phyloP scores from a whole-genome alignment of 257 asterid genomes.

The Osmanthus fragrans region DNA sequence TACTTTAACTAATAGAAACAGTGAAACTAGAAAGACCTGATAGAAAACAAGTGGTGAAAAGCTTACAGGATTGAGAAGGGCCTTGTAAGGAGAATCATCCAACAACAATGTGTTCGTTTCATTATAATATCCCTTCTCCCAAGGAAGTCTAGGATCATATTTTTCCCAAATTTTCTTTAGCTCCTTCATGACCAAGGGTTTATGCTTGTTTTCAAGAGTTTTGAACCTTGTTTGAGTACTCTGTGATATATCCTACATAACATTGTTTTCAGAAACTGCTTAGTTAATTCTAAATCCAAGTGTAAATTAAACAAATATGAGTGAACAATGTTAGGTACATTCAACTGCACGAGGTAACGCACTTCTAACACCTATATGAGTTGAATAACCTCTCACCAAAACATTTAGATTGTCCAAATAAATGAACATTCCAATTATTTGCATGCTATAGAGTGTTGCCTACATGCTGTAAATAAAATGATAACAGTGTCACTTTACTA shows the following conservation, averaged over 20 bases:
- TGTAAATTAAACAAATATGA: neutral
- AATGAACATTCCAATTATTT: neutral
- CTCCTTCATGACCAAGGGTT: conserved; percentile 89
- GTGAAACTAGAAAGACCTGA: neutral
- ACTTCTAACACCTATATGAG: conserved; percentile 1
- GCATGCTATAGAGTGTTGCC: neutral
- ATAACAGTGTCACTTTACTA: neutral
- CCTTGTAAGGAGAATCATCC: conserved; percentile 98
- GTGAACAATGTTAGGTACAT: neutral
- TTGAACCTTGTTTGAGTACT: conserved; percentile 65
- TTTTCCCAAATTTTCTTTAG: conserved; percentile 73
- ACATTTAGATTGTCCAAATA: neutral
- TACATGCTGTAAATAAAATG: conserved; percentile 9
- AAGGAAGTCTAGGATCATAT: conserved; percentile 51
- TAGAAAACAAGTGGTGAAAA: conserved; percentile 7
- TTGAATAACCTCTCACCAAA: conserved; percentile 14
- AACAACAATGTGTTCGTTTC: conserved; percentile 79
- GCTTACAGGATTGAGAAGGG: conserved; percentile 90
- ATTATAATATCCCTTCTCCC: conserved; percentile 78
- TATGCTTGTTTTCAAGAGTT: conserved; percentile 68
- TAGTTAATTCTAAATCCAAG: neutral
- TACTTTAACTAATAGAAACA: conserved; percentile 4
- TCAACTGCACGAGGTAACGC: neutral
- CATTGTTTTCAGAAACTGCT: conserved; percentile 21
- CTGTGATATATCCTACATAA: conserved; percentile 69